These are phyloP conservation scores for Cercospora brassicicola DNA, from an alignment of 2,329 filamentous ascomycete genomes.

Conservation along the genomic window DNA sequence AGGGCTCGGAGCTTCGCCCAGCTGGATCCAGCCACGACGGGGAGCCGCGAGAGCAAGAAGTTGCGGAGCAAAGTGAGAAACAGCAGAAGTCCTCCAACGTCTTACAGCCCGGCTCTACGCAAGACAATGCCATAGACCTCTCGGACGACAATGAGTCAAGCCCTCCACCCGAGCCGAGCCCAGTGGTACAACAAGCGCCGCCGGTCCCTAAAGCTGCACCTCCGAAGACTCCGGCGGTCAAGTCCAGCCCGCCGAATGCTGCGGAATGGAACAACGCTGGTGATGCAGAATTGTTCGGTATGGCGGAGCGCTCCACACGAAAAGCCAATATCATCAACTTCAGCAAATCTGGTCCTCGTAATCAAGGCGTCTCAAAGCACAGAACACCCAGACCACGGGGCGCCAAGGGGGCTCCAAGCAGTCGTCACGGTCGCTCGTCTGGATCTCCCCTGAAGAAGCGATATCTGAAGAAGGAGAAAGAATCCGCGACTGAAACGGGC, in stretches of 20 bases:
- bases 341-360: slow-evolving; percentile 33
- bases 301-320: slow-evolving; percentile 15
- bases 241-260: slow-evolving; percentile 21
- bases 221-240: slow-evolving; percentile 3
- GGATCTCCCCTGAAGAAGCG: not conserved
- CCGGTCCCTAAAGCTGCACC: not conserved
- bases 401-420: not conserved
- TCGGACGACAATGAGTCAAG: slow-evolving; percentile 11
- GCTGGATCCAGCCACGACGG: not conserved
- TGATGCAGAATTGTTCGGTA: not conserved
- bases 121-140: slow-evolving; percentile 4
- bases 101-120: not conserved
- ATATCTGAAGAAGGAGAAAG: not conserved
- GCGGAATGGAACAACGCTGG: slow-evolving; percentile 17
- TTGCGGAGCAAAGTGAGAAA: not conserved
- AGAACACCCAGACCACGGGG: slow-evolving; percentile 3
- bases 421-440: not conserved
- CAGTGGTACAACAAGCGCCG: not conserved
- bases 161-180: not conserved
- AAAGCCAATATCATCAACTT: slow-evolving; percentile 36
- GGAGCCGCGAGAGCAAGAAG: not conserved
- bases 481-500: not conserved
- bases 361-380: slow-evolving; percentile 31
- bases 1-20: not conserved
- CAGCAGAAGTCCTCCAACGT: not conserved